Evolutionary conservation across 768 basidiomycete genomes (phyloP), one percentile per base, ranked within the genome.

Genomic region (Panellus pusillus): DNA sequence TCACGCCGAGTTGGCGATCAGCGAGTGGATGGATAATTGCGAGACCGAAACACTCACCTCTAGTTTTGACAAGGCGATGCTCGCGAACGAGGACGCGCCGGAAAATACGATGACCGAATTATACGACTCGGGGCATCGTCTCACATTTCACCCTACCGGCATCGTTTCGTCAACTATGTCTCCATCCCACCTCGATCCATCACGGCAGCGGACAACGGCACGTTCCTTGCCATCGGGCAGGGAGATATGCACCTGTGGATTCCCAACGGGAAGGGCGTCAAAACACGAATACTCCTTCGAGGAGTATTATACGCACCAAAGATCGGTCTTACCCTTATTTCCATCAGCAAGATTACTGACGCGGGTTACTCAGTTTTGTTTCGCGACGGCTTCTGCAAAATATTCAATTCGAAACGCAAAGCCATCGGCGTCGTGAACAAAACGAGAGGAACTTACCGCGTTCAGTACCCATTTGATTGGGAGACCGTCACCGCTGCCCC

Each of bases 281-380:
- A 6, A 7, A 18, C 19, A 5, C 9, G 42, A 19, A 44, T 44
- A 14, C 24, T 40, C 9, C n/a, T 40, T 6, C 6, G 15, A 40
- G 46, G 46, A 47, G 46, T 47, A 2, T n/a, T 36, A 9, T 38
- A 47, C 14, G 46, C 46, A 35, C 69, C 70, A 13, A 47, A 57
- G 14, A 62, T 72, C 41, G 65, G 64, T 12, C 59, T 68, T 29
- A 72, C 69, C 17, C 58, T 73, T 3, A 45, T 73, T 3, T 72
- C 68, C 1, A 61, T 72, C 39, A 64, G 66, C 37, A 37, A 54
- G 11, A 59, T 71, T 27, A 57, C 66, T 19, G 60, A 63, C 9
- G 59, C 61, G 18, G 68, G 69, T 0, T 63, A 50, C 28, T 44
- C 62, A 2, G 46, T 54, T 4, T 53, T 64, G 1, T 71, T 70